Conservation (phyloP, 2,329 filamentous ascomycete species). For the Ceratocystis lukuohia region DNA sequence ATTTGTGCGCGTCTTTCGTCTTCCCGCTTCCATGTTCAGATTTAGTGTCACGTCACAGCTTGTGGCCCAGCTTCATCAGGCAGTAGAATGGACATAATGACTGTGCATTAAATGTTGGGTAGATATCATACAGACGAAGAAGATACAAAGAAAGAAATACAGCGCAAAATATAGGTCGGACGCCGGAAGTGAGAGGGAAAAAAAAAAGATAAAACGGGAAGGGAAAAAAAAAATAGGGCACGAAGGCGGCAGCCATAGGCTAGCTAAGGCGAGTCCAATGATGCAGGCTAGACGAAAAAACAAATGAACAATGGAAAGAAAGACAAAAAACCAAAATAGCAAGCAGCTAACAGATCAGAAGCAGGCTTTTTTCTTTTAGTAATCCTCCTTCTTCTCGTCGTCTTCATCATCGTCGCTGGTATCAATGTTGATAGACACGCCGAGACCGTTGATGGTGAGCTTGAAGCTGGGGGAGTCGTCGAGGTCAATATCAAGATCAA, state of each 20-base stretch:
- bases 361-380: neutral
- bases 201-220: neutral
- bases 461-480: slow-evolving; percentile 14
- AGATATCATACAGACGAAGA: slow-evolving; percentile 14
- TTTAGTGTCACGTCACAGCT: neutral
- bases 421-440: slow-evolving; percentile 15
- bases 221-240: neutral
- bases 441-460: slow-evolving; percentile 12
- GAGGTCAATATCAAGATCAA: slow-evolving; percentile 25
- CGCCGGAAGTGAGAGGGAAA: neutral
- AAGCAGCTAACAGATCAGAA: neutral
- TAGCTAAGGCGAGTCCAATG: neutral
- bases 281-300: slow-evolving; percentile 5
- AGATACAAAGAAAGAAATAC: slow-evolving; percentile 1
- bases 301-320: neutral
- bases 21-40: neutral
- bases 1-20: no score
- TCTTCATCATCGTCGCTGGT: neutral
- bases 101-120: slow-evolving; percentile 4
- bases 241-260: neutral
- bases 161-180: neutral
- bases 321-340: neutral
- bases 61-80: neutral
- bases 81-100: slow-evolving; percentile 2
- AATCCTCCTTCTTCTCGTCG: neutral